Conservation (phyloP, 2,329 filamentous ascomycete species). For the Lecanoromycetidae sp. region DNA sequence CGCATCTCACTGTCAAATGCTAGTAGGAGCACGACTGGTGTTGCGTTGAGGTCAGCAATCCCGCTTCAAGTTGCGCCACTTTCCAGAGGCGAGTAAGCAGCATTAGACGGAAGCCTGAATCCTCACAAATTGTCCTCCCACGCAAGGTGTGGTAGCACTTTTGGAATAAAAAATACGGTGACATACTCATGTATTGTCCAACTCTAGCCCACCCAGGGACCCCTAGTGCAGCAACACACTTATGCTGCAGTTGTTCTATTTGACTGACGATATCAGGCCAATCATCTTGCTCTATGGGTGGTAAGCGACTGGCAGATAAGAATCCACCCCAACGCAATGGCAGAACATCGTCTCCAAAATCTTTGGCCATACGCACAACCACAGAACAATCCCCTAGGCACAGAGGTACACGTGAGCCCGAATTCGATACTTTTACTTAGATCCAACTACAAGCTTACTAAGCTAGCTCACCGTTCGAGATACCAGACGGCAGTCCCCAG, state of each 20-base stretch:
- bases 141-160: too few species aligned
- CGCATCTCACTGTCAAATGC: slow-evolving; percentile 1
- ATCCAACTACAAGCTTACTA: too few species aligned
- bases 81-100: too few species aligned
- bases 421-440: too few species aligned
- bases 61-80: too few species aligned
- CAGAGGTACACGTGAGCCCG: too few species aligned
- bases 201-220: not conserved
- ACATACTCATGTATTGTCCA: not conserved
- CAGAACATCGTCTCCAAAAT: slow-evolving; percentile 4
- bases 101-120: too few species aligned
- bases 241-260: not conserved
- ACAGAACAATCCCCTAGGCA: not conserved
- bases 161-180: too few species aligned
- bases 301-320: not conserved
- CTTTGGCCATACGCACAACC: slow-evolving; percentile 1
- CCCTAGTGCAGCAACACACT: not conserved
- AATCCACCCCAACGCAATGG: not conserved
- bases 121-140: too few species aligned
- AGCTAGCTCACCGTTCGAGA: too few species aligned
- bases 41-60: too few species aligned
- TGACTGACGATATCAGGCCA: not conserved
- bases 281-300: not conserved
- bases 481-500: too few species aligned
- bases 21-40: not conserved